Percentiles rank a stretch among this genome's conserved stretches.
Conservation (phyloP, 495 filamentous ascomycete species). For the Haplographium delicatum region DNA sequence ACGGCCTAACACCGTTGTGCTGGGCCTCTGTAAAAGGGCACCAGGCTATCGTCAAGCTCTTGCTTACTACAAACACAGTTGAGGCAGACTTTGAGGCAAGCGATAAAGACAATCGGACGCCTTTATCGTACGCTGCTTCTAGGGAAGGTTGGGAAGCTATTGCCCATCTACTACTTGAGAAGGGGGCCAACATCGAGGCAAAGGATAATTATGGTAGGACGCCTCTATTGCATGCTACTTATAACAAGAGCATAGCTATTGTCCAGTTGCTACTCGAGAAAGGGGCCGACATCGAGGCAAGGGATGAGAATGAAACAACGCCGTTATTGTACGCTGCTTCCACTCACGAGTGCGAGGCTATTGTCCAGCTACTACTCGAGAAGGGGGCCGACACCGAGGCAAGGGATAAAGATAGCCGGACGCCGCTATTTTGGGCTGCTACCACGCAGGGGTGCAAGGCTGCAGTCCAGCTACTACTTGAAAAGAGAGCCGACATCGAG, state of each 20-base stretch:
- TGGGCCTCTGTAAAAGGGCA: slow-evolving; percentile 25
- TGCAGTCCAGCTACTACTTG: too few species aligned
- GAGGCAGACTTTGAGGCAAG: slow-evolving; percentile 18
- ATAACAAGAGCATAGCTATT: background rate
- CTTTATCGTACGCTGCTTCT: slow-evolving; percentile 26
- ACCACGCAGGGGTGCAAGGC: too few species aligned
- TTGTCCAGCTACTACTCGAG: too few species aligned
- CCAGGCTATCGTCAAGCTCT: slow-evolving; percentile 20
- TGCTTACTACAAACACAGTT: slow-evolving; percentile 26
- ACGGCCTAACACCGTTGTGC: slow-evolving; percentile 24
- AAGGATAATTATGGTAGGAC: slow-evolving; percentile 1
- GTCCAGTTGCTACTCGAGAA: background rate
- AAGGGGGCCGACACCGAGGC: too few species aligned
- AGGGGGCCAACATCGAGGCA: background rate
- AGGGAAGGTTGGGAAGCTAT: slow-evolving; percentile 19
- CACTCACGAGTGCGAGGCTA: too few species aligned
- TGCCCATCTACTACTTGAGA: slow-evolving; percentile 19
- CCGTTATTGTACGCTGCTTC: background rate
- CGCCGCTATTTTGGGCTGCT: too few species aligned
- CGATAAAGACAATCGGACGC: slow-evolving; percentile 24
- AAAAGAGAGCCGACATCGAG: too few species aligned
- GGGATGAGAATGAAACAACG: background rate
- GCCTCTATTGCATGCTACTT: background rate
- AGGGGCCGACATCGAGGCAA: background rate
- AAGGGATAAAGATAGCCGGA: too few species aligned